A percentile compares a stretch with the other conserved stretches of the same genome.
These are phyloP conservation scores for Neltuma alba DNA, from an alignment of 306 rosid species.

Conservation along the genomic window DNA sequence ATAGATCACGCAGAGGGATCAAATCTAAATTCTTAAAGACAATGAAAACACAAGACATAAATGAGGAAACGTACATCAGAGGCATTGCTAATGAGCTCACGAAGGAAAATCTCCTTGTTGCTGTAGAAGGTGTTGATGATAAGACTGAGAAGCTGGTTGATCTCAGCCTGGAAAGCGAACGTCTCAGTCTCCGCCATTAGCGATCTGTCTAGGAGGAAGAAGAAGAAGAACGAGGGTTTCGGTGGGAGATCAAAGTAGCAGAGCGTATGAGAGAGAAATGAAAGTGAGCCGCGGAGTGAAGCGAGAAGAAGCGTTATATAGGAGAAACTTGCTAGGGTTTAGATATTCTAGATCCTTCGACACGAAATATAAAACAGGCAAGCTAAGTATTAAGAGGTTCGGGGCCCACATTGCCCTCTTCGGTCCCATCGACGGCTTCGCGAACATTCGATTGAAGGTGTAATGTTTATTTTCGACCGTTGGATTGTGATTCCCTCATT, in stretches of 20 bases:
- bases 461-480: too few relatives aligned
- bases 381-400: too few relatives aligned
- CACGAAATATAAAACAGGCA: too few relatives aligned
- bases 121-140: slow-evolving; percentile 93
- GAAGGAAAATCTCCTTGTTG: slow-evolving; percentile 94
- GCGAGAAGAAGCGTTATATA: not conserved
- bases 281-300: not conserved
- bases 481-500: too few relatives aligned
- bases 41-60: not conserved
- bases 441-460: too few relatives aligned
- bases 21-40: not conserved
- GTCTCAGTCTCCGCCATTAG: slow-evolving; percentile 66
- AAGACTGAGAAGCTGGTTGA: slow-evolving; percentile 87
- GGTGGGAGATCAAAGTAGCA: not conserved
- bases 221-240: not conserved
- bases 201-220: not conserved
- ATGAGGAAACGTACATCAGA: slow-evolving; percentile 58
- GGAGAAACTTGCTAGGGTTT: slow-evolving; percentile 31
- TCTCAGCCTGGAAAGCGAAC: slow-evolving; percentile 94
- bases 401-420: not conserved
- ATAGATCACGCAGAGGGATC: not conserved
- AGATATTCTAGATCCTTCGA: slow-evolving; percentile 28
- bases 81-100: slow-evolving; percentile 81
- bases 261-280: not conserved
- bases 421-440: not conserved